Evolutionary conservation across 805 yeast species (phyloP).

Genomic region (Jamesozyma lodderae): DNA sequence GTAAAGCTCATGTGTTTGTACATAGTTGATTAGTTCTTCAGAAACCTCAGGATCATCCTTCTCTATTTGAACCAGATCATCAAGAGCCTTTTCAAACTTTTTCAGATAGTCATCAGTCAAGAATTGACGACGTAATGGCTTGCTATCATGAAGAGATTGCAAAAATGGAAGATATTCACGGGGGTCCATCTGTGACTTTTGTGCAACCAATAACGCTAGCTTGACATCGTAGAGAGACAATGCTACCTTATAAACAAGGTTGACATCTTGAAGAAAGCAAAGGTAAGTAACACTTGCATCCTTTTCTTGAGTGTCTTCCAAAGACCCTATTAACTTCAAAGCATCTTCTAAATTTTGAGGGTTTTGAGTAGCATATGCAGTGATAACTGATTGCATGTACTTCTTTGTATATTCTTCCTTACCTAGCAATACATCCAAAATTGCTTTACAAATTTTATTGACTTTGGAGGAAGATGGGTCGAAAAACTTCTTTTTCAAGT

Average conservation of each 20-base stretch:
- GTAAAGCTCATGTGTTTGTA: constrained; percentile 61
- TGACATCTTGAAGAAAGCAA: constrained; percentile 86
- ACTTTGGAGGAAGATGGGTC: constrained; percentile 47
- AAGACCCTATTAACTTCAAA: constrained; percentile 47
- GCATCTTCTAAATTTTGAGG: constrained; percentile 84
- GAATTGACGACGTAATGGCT: constrained; percentile 58
- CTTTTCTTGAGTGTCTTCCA: constrained; percentile 40
- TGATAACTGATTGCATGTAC: constrained; percentile 69
- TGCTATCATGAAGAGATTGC: constrained; percentile 63
- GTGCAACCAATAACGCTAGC: constrained; percentile 77
- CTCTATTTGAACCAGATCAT: constrained; percentile 46
- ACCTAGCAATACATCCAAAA: constrained; percentile 45
- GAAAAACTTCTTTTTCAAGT: constrained; percentile 33
- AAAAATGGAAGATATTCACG: constrained; percentile 91
- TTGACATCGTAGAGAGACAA: constrained; percentile 76
- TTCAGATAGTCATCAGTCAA: constrained; percentile 72
- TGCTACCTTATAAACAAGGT: constrained; percentile 67
- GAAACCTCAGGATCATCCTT: constrained; percentile 30
- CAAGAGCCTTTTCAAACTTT: constrained; percentile 58
- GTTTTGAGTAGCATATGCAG: constrained; percentile 84
- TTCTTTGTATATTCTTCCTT: constrained; percentile 42
- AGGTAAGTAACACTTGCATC: constrained; percentile 70
- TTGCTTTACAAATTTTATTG: constrained; percentile 65
- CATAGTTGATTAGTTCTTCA: constrained; percentile 58
- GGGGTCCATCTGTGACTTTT: constrained; percentile 96